These are phyloP conservation scores for Phyllosticta citrichinensis DNA, from an alignment of 2,329 filamentous ascomycete genomes.

Conservation along the genomic window DNA sequence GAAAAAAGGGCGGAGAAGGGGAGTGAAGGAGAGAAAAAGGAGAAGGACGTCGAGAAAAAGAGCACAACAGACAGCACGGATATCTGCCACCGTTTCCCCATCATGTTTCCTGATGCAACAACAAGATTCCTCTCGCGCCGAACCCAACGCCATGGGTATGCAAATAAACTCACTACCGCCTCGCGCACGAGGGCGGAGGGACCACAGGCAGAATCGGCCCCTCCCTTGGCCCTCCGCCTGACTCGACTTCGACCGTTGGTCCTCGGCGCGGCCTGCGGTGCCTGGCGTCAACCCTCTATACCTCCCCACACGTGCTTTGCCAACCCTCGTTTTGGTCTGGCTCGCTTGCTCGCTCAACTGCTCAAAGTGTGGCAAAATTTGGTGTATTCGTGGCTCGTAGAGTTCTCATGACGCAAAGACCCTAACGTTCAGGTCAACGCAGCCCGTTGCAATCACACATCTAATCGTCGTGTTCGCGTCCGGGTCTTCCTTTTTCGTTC, in stretches of 20 bases:
- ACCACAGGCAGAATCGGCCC: slow-evolving; percentile 1
- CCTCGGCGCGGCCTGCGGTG: not conserved
- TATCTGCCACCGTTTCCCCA: slow-evolving; percentile 3
- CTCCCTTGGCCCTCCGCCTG: not conserved
- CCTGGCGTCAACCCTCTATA: not conserved
- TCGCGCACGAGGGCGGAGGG: not conserved
- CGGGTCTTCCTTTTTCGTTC: slow-evolving; percentile 43
- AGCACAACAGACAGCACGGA: slow-evolving; percentile 8
- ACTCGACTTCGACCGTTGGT: slow-evolving; percentile 1
- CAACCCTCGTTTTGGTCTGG: not conserved
- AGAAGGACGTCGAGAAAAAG: not conserved
- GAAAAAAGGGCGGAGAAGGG: not conserved
- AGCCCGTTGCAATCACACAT: slow-evolving; percentile 79
- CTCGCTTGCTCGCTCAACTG: not conserved
- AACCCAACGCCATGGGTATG: slow-evolving; percentile 11
- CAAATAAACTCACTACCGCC: not conserved
- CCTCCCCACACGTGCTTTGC: slow-evolving; percentile 6
- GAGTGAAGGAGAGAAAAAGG: not conserved
- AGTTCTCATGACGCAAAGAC: slow-evolving; percentile 55
- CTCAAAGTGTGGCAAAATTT: not conserved
- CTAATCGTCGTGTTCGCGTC: slow-evolving; percentile 53
- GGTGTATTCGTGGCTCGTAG: not conserved
- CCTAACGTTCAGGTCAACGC: slow-evolving; percentile 70
- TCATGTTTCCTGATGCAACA: slow-evolving; percentile 4
- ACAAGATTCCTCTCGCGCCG: slow-evolving; percentile 6